These are phyloP conservation scores for Planoprotostelium fungivorum DNA, from an alignment of 78 protist genomes.

Conservation along the genomic window DNA sequence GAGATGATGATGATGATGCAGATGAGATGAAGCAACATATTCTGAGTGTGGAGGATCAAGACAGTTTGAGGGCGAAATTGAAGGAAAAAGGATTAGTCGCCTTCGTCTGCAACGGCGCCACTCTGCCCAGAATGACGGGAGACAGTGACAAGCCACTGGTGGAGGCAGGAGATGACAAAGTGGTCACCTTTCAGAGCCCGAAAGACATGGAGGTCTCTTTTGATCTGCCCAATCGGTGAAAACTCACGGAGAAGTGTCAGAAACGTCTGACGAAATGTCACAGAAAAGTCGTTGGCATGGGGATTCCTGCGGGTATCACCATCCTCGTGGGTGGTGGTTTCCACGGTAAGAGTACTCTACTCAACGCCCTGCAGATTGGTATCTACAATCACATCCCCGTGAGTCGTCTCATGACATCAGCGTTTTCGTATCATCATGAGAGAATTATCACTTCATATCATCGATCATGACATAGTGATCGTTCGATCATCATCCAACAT, in stretches of 20 bases:
- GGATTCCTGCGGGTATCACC: constrained; percentile 49
- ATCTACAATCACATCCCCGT: constrained; percentile 42
- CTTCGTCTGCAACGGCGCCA: constrained; percentile 60
- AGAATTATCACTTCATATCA: no score
- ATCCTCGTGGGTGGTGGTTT: constrained; percentile 68
- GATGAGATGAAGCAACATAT: constrained; percentile 6
- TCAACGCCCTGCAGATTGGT: constrained; percentile 56
- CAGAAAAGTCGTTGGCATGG: constrained; percentile 46
- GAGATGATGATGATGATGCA: no score
- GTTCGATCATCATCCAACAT: no score
- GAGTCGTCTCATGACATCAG: no score
- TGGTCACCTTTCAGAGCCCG: constrained; percentile 23
- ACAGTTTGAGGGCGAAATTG: constrained; percentile 7
- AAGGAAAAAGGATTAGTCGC: constrained; percentile 13
- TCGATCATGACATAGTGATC: no score
- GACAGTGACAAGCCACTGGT: constrained; percentile 31
- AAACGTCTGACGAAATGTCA: no score
- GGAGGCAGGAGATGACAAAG: neutral
- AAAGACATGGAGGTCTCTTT: neutral
- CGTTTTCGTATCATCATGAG: no score
- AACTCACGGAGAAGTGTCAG: no score
- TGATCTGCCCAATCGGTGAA: constrained; percentile 10
- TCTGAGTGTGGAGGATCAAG: constrained; percentile 35
- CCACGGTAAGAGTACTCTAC: constrained; percentile 71
- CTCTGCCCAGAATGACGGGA: constrained; percentile 46